Base-by-base conservation (phyloP, 192 early-diverging fungal species). In the Entomortierella beljakovae region DNA sequence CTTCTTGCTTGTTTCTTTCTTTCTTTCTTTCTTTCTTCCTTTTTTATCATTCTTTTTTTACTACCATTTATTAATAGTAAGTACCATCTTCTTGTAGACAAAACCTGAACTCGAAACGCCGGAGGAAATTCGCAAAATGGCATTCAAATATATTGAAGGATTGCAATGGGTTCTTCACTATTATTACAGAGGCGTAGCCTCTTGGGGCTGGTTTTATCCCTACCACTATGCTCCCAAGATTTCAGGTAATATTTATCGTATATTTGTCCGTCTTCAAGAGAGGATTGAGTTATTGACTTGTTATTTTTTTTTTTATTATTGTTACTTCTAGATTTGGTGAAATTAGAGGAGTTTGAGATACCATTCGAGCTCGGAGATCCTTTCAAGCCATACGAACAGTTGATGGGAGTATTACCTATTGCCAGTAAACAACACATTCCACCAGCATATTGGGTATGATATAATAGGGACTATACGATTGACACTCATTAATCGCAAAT, bases 161-260 rank as follows among this genome's bases (percentile, higher is more conserved):
- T 80, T 99, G 31, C 97, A 98, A 80, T 99, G 98, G 98, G 97
- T 99, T 5, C 83, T 99, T 16, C 89, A 89, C 61, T 99, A 99
- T 75, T 99, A 99, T 71, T 99, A 96, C 82, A 86, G 92, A 64
- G 98, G 98, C 57, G 92, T 96, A 31, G 92, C 92, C 61, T 98
- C 96, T 16, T 99, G 98, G 98, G 91, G 94, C 29, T 99, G 97
- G 97, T 99, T 90, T 85, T 99, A 94, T 65, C 97, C 97, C 8
- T 98, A 93, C 85, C 95, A 99, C 80, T 99, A 99, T 69, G 90
- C 97, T 18, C 98, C 97, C 10, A 94, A 94, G 82, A 94, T 97
- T 25, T 94, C 95, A 34, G 96, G 96, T 83, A 84, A 92, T 80
- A 74, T 28, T 9, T 38, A 13, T 38, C 13, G 13, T 38, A 20